Percentiles rank a stretch among this genome's conserved stretches.
These are phyloP conservation scores for Zea mays DNA, from an alignment of 176 grass and related monocot genomes.

Conservation along the genomic window Zm-B73-REFERENCE-NAM-5.0 NC_050102.1:145115001-145115500, in stretches of 20 bases:
- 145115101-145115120: constrained; percentile 17
- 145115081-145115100: constrained; percentile 53
- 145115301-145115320: constrained; percentile 94
- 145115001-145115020: neutral
- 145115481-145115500: constrained; percentile 94
- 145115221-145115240: constrained; percentile 4
- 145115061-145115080: constrained; percentile 22
- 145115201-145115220: neutral
- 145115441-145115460: constrained; percentile 77
- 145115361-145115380: constrained; percentile 86
- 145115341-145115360: constrained; percentile 76
- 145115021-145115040: neutral
- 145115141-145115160: constrained; percentile 43
- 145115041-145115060: constrained; percentile 19
- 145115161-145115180: constrained; percentile 53
- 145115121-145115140: constrained; percentile 26
- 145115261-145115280: constrained; percentile 9
- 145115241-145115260: constrained; percentile 26
- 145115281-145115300: constrained; percentile 52
- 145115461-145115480: constrained; percentile 98
- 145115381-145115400: constrained; percentile 89
- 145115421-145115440: constrained; percentile 79
- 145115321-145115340: constrained; percentile 91
- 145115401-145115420: constrained; percentile 73
- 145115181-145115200: constrained; percentile 34